These are phyloP conservation scores for Macrolepiota albuminosa DNA, from an alignment of 768 basidiomycete genomes.

Conservation along the genomic window DNA sequence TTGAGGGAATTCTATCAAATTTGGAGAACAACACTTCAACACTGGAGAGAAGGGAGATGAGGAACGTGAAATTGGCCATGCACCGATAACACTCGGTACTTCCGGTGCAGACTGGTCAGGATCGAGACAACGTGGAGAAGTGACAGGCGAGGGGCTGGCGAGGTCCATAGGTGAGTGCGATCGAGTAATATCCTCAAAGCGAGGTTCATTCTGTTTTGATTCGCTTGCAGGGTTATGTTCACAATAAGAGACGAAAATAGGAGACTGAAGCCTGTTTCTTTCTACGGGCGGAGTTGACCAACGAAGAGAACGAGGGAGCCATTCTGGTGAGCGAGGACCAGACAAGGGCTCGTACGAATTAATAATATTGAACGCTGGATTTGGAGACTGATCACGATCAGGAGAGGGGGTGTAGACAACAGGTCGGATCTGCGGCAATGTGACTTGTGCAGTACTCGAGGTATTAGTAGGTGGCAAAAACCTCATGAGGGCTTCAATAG, in stretches of 20 bases:
- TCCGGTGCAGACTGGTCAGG: constrained; percentile 10
- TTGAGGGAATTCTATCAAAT: not conserved
- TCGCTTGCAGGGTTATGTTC: not conserved
- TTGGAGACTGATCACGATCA: not conserved
- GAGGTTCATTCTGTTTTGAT: not conserved
- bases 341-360: constrained; percentile 2
- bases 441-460: constrained; percentile 3
- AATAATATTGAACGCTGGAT: not conserved
- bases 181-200: constrained; percentile 21
- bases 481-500: constrained; percentile 27
- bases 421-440: not conserved
- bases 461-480: constrained; percentile 25
- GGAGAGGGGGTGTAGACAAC: not conserved
- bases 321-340: constrained; percentile 10
- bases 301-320: constrained; percentile 1
- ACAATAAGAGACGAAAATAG: not conserved
- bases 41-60: constrained; percentile 19
- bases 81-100: constrained; percentile 38
- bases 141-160: constrained; percentile 32
- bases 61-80: constrained; percentile 36
- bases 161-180: constrained; percentile 48
- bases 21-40: not conserved
- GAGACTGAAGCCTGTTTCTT: not conserved
- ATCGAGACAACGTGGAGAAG: constrained; percentile 7
- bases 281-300: constrained; percentile 1